These are phyloP conservation scores for Geranium incanum DNA, from an alignment of 441 rosid genomes.

Conservation along the genomic window DNA sequence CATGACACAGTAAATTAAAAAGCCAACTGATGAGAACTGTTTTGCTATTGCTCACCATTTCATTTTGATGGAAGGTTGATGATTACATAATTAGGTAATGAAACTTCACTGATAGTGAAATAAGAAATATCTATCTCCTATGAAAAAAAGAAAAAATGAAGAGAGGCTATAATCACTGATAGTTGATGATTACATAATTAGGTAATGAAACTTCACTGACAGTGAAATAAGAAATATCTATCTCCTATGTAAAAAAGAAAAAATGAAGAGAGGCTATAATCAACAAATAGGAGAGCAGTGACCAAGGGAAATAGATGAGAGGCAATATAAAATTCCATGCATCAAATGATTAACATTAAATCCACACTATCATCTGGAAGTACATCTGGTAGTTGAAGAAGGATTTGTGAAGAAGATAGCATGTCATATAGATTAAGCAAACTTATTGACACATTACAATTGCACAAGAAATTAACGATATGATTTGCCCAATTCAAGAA, in stretches of 20 bases:
- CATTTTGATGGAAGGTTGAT: not conserved
- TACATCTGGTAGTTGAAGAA: not conserved
- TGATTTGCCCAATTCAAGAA: not conserved
- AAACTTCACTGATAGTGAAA: not conserved
- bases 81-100: not conserved
- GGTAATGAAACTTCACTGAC: not conserved
- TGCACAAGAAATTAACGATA: not conserved
- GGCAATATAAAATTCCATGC: not conserved
- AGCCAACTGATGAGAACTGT: not conserved
- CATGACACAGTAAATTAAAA: not conserved
- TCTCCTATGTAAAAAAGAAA: not conserved
- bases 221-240: not conserved
- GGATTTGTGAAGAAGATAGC: constrained; percentile 5
- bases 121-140: not conserved
- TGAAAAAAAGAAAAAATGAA: not conserved
- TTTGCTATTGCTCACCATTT: not conserved
- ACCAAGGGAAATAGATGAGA: not conserved
- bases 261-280: not conserved
- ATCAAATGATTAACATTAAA: not conserved
- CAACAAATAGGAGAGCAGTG: not conserved
- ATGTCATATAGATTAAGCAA: not conserved
- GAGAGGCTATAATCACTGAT: not conserved
- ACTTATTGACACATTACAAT: not conserved
- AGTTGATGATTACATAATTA: not conserved
- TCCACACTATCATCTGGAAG: not conserved